Evolutionary conservation across 2,329 filamentous ascomycete genomes (phyloP).

Genomic region (Verticillium albo-atrum): DNA sequence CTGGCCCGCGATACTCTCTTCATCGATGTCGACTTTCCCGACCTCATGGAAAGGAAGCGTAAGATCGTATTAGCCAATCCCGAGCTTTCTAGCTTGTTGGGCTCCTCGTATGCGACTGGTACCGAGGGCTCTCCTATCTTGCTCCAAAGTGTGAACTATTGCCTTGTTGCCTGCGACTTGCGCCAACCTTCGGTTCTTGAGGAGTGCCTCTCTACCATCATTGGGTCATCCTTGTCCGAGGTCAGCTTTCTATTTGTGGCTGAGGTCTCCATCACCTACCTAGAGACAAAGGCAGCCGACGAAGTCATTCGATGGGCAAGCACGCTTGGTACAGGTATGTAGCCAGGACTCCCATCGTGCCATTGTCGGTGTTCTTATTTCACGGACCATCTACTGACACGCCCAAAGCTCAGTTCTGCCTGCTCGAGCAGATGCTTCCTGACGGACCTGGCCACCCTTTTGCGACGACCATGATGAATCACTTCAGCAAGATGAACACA

Average conservation of each 20-base stretch:
- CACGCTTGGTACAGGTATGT: slow-evolving; percentile 60
- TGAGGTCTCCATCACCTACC: slow-evolving; percentile 89
- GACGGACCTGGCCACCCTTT: slow-evolving; percentile 77
- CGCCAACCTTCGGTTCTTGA: slow-evolving; percentile 61
- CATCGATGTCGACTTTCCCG: slow-evolving; percentile 81
- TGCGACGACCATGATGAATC: slow-evolving; percentile 76
- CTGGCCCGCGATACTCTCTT: slow-evolving; percentile 60
- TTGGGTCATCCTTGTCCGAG: slow-evolving; percentile 44
- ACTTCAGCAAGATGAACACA: slow-evolving; percentile 77
- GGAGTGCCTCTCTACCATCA: slow-evolving; percentile 49
- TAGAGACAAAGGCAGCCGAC: slow-evolving; percentile 71
- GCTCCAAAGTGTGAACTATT: slow-evolving; percentile 65
- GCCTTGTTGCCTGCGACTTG: slow-evolving; percentile 78
- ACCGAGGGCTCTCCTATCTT: slow-evolving; percentile 44
- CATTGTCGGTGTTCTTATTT: background rate
- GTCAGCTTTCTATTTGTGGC: slow-evolving; percentile 74
- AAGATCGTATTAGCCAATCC: slow-evolving; percentile 60
- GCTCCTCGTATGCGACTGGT: slow-evolving; percentile 36
- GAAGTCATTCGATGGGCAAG: slow-evolving; percentile 75
- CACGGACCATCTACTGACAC: slow-evolving; percentile 12
- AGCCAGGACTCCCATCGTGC: background rate
- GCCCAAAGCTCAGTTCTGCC: slow-evolving; percentile 67
- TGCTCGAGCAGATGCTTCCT: slow-evolving; percentile 83
- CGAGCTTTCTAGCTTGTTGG: slow-evolving; percentile 43
- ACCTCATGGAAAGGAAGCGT: slow-evolving; percentile 72